phyloP scores from a whole-genome alignment of 192 early-diverging fungal genomes.

The Coemansia sp. region DNA sequence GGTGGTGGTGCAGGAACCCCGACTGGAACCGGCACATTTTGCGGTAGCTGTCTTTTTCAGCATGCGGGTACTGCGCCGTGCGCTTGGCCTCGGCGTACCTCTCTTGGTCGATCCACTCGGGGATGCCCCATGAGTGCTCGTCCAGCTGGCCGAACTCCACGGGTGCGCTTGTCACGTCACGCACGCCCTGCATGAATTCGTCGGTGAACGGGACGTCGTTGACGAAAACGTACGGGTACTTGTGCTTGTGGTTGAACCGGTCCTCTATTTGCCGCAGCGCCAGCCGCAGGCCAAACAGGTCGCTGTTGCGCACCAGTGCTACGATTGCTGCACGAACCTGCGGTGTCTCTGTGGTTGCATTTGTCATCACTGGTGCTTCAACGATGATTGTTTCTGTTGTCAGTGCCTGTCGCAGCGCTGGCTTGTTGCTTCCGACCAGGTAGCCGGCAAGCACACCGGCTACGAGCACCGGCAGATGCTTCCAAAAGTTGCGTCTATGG shows the following conservation, averaged over 20 bases:
- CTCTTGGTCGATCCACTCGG: constrained; percentile 46
- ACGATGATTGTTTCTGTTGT: not conserved
- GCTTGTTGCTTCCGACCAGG: constrained; percentile 19
- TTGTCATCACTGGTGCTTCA: not conserved
- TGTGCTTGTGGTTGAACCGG: constrained; percentile 67
- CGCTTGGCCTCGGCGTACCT: constrained; percentile 11
- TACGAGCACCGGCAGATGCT: constrained; percentile 23
- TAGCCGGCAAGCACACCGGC: constrained; percentile 26
- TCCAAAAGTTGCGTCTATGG: constrained; percentile 8
- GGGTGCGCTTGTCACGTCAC: constrained; percentile 19
- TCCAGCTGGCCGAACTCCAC: constrained; percentile 42
- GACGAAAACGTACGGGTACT: constrained; percentile 82
- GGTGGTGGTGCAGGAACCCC: constrained; percentile 38
- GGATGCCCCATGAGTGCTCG: constrained; percentile 39
- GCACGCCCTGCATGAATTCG: constrained; percentile 59
- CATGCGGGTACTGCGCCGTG: constrained; percentile 26
- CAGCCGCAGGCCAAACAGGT: constrained; percentile 56
- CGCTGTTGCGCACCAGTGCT: constrained; percentile 65
- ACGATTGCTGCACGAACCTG: constrained; percentile 59
- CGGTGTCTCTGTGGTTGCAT: not conserved
- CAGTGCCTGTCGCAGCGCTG: not conserved
- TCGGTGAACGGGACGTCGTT: constrained; percentile 72
- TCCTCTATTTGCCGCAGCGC: constrained; percentile 62
- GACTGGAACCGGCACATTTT: constrained; percentile 45
- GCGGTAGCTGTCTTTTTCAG: constrained; percentile 37